Base-by-base conservation (phyloP, 805 yeast genomes). In the Cyberlindnera sargentensis region DNA sequence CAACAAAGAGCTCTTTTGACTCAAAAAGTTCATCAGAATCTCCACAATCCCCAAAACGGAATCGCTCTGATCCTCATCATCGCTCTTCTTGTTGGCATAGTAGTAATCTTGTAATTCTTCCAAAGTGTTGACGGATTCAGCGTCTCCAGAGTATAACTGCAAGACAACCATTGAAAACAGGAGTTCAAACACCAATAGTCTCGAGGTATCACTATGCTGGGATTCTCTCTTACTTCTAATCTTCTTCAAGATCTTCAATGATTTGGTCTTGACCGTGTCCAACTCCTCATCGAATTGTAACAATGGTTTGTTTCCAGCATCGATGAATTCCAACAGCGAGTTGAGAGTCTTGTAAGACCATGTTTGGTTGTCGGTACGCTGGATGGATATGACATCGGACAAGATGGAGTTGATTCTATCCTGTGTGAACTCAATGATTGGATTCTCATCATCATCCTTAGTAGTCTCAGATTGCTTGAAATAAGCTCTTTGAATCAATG, bases 91-190 rank as follows among this genome's bases (percentile, higher is more conserved):
- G 38, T 70, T 60, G 43, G 67, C 70, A 29, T 70, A 70, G 55
- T 77, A 84, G 47, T 86, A 81, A 26, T 71, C 62, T 44, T 76
- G 76, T 39, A 91, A 63, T 58, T 91, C 98, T 27, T 78, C 80
- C 32, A 91, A 67, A 15, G 87, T 79, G 31, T 78, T 70, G 6
- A 84, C 76, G 1, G 95, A 82, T 47, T 91, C 97, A 5, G 80
- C 60, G 41, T 74, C 88, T 25, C 90, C 95, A 43, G 80, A 67
- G 57, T 81, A 89, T 31, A 90, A 69, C 60, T 88, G 95, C 10
- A 91, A 58, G 24, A 89, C 62, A 4, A 82, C 82, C 74, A 85
- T 77, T 0, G 96, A 82, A 44, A 85, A 76, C 37, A 91, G 66
- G 32, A 86, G 65, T 61, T 88, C 95, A 56, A 91, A 82, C 36